Percentiles rank a stretch among this genome's conserved stretches.
These are phyloP conservation scores for peach (Prunus persica) DNA, from an alignment of 306 rosid genomes.

Conservation along the genomic window DNA sequence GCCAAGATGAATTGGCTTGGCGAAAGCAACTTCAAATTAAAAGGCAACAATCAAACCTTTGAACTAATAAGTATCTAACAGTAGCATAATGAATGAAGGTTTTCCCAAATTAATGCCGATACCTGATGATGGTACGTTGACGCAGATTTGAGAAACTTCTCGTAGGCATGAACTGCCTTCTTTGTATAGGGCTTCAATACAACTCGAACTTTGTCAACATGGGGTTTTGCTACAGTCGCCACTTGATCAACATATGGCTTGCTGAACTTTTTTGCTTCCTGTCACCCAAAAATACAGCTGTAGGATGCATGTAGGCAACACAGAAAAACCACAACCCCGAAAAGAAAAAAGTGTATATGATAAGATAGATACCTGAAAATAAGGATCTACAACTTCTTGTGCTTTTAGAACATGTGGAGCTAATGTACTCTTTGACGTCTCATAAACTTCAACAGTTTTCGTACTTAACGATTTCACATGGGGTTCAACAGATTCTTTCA, in stretches of 20 bases:
- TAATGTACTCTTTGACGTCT: constrained; percentile 58
- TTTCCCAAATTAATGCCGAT: constrained; percentile 7
- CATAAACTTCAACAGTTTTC: constrained; percentile 58
- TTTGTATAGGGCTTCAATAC: constrained; percentile 72
- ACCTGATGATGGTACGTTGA: constrained; percentile 84
- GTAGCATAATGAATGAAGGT: neutral
- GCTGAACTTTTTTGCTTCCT: constrained; percentile 80
- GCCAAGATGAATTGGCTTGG: neutral
- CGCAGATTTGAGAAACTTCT: constrained; percentile 78
- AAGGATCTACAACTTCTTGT: constrained; percentile 70
- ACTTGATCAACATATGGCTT: constrained; percentile 88
- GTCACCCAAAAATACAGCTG: constrained; percentile 28
- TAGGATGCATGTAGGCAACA: constrained; percentile 22
- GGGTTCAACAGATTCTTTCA: constrained; percentile 66
- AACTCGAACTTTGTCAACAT: constrained; percentile 64
- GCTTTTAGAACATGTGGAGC: constrained; percentile 65
- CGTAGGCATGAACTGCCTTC: constrained; percentile 54
- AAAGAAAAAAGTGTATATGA: neutral
- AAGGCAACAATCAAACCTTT: neutral
- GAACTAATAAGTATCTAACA: neutral
- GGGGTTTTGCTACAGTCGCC: constrained; percentile 76
- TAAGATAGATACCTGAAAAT: constrained; percentile 59
- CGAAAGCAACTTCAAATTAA: neutral
- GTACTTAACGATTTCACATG: constrained; percentile 47
- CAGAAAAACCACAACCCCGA: neutral